Evolutionary conservation across 2,329 filamentous ascomycete species (phyloP), one percentile per base, ranked within the genome.

Genomic region (Dactylonectria macrodidyma): DNA sequence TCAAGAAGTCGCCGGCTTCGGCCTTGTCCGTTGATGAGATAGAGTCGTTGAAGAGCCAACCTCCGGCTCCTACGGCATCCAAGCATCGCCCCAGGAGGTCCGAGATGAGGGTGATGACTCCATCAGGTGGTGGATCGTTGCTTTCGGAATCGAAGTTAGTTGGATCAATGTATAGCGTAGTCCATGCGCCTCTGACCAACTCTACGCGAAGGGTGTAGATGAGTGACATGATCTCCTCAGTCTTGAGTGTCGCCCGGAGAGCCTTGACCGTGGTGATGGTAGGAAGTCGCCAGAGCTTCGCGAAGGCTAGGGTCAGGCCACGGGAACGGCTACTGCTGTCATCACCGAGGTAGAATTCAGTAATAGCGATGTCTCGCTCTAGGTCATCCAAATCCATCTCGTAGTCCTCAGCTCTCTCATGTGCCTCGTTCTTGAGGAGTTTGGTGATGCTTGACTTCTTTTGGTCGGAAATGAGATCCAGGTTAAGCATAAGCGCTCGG

Each of bases 181-280:
- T 94, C 93, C 93, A 95, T 36, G 91, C 91, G 65, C 93, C 93
- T 71, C 90, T 89, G 59, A 91, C 89, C 52, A 95, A 85, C 81
- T 95, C 92, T 70, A 92, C 86, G 63, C 93, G 90, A 34, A 95
- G 85, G 6, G 95, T 84, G 71, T 92, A 88, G 73, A 95, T 91
- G 60, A 95, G 86, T 41, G 90, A 90, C 11, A 94, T 83, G 26
- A 92, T 89, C 72, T 95, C 91, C 70, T 91, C 87, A 3, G 89
- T 90, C 55, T 87, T 86, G 67, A 94, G 88, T 33, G 87, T 87
- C 11, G 85, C 84, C 47, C 91, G 90, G 51, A 95, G 85, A 3
- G 89, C 88, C 60, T 87, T 85, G 54, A 92, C 88, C 48, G 93
- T 90, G 1, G 86, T 81, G 0, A 84, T 75, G 5, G 86, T 81